Evolutionary conservation across 2,329 filamentous ascomycete genomes (phyloP).

Genomic region (Stemphylium vesicarium): DNA sequence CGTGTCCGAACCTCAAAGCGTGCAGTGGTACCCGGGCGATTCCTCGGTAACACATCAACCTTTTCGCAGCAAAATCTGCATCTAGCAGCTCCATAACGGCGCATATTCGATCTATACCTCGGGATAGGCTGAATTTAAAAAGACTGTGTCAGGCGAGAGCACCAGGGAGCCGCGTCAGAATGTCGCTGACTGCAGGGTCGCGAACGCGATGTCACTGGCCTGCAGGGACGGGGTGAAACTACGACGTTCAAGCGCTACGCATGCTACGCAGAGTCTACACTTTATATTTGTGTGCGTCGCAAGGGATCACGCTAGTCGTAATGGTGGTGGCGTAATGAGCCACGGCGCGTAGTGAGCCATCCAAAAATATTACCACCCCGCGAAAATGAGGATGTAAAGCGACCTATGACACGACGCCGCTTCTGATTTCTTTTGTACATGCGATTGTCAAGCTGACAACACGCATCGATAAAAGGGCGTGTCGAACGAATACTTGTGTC

Average conservation of each 20-base stretch:
- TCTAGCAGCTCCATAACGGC: conserved; percentile 3
- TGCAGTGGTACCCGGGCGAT: conserved; percentile 11
- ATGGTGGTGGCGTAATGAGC: conserved; percentile 1
- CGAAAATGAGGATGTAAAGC: background rate
- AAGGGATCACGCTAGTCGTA: conserved; percentile 13
- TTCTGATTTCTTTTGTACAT: too few species aligned
- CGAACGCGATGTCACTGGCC: conserved; percentile 5
- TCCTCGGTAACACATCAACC: conserved; percentile 7
- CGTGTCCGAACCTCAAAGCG: conserved; percentile 10
- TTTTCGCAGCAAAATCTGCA: conserved; percentile 7
- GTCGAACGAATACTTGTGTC: too few species aligned
- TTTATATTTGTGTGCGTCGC: conserved; percentile 8
- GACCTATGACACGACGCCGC: too few species aligned
- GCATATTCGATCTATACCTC: background rate
- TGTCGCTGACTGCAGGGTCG: background rate
- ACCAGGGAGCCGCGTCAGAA: background rate
- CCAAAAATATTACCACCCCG: conserved; percentile 2
- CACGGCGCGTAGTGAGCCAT: background rate
- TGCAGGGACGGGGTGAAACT: background rate
- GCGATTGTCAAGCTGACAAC: too few species aligned
- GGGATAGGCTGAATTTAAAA: background rate
- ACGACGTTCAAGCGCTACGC: conserved; percentile 2
- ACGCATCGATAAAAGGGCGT: too few species aligned
- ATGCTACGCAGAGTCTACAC: conserved; percentile 4
- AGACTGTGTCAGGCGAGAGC: background rate